Conservation (phyloP, 2,329 filamentous ascomycete genomes). For the Alternaria hordeiaustralica region DNA sequence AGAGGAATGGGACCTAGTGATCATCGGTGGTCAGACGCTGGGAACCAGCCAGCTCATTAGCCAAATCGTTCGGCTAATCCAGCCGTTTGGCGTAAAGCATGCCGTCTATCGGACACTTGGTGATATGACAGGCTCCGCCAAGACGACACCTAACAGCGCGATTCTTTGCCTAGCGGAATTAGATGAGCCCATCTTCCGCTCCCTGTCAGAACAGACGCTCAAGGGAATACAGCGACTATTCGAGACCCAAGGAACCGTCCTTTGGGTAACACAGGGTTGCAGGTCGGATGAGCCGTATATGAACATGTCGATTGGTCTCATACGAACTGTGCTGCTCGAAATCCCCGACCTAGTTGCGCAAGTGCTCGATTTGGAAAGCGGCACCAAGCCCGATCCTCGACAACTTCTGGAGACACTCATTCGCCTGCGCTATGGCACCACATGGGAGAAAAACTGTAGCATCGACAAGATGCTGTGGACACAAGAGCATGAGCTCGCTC, state of each 20-base stretch:
- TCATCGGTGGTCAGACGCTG: neutral
- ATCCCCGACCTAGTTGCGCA: neutral
- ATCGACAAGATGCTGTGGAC: neutral
- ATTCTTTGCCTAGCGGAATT: conserved; percentile 9
- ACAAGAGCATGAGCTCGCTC: neutral
- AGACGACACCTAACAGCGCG: neutral
- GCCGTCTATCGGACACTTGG: conserved; percentile 1
- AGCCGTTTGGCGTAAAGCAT: neutral
- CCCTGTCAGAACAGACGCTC: neutral
- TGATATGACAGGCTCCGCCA: neutral
- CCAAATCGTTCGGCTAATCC: neutral
- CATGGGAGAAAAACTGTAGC: neutral
- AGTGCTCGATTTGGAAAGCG: neutral
- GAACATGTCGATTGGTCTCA: neutral
- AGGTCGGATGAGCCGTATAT: neutral
- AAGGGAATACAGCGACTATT: neutral
- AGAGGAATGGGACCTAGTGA: neutral
- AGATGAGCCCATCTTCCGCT: neutral
- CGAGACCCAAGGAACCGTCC: neutral
- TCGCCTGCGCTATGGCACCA: neutral
- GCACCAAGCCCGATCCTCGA: neutral
- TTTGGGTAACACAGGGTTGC: neutral
- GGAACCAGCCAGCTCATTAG: neutral
- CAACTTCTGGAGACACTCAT: neutral
- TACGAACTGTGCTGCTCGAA: neutral